Conservation (phyloP, 2,329 filamentous ascomycete species). For the Colletotrichum liriopes region DNA sequence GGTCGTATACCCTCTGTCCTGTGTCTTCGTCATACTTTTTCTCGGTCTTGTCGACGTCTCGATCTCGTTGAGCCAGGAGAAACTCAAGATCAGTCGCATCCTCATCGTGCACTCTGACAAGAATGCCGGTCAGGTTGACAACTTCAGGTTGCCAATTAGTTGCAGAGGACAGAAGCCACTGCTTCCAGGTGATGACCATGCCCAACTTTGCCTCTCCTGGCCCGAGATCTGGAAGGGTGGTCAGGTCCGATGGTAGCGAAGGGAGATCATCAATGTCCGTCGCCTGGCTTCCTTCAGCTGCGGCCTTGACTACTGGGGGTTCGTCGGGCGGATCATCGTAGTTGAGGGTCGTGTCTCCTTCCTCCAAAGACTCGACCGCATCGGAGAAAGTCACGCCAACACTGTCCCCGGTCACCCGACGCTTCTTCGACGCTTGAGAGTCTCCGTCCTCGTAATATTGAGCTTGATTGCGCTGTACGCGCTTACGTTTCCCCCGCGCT, state of each 20-base stretch:
- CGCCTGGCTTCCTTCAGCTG: slow-evolving; percentile 59
- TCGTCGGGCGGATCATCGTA: slow-evolving; percentile 54
- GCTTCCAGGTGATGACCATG: slow-evolving; percentile 80
- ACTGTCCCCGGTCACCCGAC: slow-evolving; percentile 21
- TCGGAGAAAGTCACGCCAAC: slow-evolving; percentile 29
- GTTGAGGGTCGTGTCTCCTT: slow-evolving; percentile 56
- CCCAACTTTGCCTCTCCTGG: slow-evolving; percentile 66
- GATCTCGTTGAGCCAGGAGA: slow-evolving; percentile 79
- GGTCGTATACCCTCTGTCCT: slow-evolving; percentile 81
- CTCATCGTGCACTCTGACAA: slow-evolving; percentile 69
- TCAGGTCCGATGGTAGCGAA: slow-evolving; percentile 71
- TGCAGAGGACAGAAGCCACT: slow-evolving; percentile 72
- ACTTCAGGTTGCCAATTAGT: slow-evolving; percentile 79
- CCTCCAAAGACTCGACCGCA: slow-evolving; percentile 20
- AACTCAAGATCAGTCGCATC: slow-evolving; percentile 71
- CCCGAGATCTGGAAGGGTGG: slow-evolving; percentile 66
- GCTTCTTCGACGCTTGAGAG: slow-evolving; percentile 40
- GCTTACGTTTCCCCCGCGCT: slow-evolving; percentile 65
- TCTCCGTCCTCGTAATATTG: slow-evolving; percentile 57
- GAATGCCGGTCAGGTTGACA: slow-evolving; percentile 75
- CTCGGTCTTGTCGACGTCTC: slow-evolving; percentile 68
- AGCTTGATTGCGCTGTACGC: slow-evolving; percentile 58
- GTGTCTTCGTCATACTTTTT: slow-evolving; percentile 76
- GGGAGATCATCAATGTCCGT: slow-evolving; percentile 74
- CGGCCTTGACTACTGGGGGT: slow-evolving; percentile 45